phyloP scores from a whole-genome alignment of 2,329 filamentous ascomycete species.

The Fusarium humuli region DNA sequence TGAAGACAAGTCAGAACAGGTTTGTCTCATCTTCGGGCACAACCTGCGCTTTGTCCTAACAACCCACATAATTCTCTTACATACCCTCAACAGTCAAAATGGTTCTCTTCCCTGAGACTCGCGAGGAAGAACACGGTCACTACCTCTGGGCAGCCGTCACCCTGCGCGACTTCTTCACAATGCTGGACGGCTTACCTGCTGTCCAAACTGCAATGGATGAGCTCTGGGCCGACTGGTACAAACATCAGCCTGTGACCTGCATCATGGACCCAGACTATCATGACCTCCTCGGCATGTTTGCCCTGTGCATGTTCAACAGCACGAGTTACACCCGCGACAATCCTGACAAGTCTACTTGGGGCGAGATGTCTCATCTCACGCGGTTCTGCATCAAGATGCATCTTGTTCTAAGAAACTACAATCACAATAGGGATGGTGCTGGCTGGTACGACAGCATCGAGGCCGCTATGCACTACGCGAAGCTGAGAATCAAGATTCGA shows the following conservation, averaged over 20 bases:
- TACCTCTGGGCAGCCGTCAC: neutral
- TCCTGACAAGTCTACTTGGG: conserved; percentile 16
- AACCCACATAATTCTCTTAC: neutral
- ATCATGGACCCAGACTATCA: neutral
- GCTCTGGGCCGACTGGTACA: conserved; percentile 20
- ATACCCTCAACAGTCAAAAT: neutral
- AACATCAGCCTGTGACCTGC: neutral
- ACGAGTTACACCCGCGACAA: conserved; percentile 11
- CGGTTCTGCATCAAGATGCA: neutral
- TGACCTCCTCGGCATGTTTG: neutral
- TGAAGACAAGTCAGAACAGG: neutral
- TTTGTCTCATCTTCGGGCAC: neutral
- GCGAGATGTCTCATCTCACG: neutral
- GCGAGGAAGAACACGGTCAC: neutral
- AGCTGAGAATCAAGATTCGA: neutral
- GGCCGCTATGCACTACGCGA: neutral
- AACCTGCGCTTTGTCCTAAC: neutral
- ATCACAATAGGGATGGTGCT: neutral
- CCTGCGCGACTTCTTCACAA: neutral
- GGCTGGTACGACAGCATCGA: neutral
- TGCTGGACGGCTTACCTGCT: neutral
- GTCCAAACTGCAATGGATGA: conserved; percentile 4
- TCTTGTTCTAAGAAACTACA: neutral
- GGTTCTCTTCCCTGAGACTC: neutral
- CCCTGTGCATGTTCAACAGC: neutral